Evolutionary conservation across 495 filamentous ascomycete genomes (phyloP).

Genomic region (Xylaria bambusicola): DNA sequence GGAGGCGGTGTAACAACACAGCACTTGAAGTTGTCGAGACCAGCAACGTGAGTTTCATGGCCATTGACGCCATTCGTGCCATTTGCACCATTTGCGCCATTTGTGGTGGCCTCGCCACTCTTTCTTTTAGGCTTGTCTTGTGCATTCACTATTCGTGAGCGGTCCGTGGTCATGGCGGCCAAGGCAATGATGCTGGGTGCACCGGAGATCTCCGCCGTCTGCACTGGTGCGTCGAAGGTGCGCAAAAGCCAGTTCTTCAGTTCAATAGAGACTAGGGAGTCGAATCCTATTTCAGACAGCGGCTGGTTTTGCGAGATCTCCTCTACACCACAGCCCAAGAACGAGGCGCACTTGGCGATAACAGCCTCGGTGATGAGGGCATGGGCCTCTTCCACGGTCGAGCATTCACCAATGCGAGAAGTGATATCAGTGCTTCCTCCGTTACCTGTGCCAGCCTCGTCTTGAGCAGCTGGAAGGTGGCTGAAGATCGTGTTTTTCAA

Average conservation of each 20-base stretch:
- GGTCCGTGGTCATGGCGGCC: slow-evolving; percentile 8
- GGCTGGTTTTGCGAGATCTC: slow-evolving; percentile 17
- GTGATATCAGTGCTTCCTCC: neutral
- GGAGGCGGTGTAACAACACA: neutral
- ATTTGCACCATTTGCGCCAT: neutral
- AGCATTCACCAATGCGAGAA: neutral
- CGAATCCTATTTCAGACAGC: slow-evolving; percentile 14
- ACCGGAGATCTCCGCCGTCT: slow-evolving; percentile 24
- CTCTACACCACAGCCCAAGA: slow-evolving; percentile 11
- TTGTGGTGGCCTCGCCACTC: neutral
- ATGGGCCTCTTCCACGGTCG: slow-evolving; percentile 10
- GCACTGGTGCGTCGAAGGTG: slow-evolving; percentile 21
- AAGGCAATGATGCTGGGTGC: slow-evolving; percentile 21
- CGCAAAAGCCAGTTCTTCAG: slow-evolving; percentile 21
- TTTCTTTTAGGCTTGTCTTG: slow-evolving; percentile 2
- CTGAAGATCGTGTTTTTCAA: slow-evolving; percentile 14
- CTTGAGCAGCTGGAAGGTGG: slow-evolving; percentile 7
- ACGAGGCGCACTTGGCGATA: slow-evolving; percentile 10
- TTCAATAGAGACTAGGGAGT: slow-evolving; percentile 22
- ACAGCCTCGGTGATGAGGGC: slow-evolving; percentile 14
- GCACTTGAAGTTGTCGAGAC: slow-evolving; percentile 4
- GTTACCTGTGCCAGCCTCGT: neutral
- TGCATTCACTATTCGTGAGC: slow-evolving; percentile 16
- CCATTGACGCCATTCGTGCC: neutral
- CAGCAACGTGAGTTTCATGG: neutral